These are phyloP conservation scores for Penicillium sp. DNA, from an alignment of 2,329 filamentous ascomycete genomes.

Conservation along the genomic window DNA sequence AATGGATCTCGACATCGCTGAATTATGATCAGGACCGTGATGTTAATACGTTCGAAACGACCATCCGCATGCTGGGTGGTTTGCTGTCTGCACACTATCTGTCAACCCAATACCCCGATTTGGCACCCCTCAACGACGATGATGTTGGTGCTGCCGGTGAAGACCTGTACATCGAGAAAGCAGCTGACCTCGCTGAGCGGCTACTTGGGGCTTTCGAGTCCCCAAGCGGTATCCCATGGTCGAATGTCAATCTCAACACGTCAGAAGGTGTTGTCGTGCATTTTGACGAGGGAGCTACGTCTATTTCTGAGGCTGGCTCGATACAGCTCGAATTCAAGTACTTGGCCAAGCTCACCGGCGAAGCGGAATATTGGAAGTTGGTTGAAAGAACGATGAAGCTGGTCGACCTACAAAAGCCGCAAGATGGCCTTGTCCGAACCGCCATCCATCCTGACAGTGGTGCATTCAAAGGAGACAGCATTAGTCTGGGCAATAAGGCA, in stretches of 20 bases:
- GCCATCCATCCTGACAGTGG: slow-evolving; percentile 80
- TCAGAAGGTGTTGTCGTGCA: slow-evolving; percentile 77
- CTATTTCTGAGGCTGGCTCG: slow-evolving; percentile 88
- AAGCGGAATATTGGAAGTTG: slow-evolving; percentile 87
- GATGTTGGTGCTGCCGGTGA: slow-evolving; percentile 73
- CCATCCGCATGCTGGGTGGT: slow-evolving; percentile 94
- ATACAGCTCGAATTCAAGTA: slow-evolving; percentile 98
- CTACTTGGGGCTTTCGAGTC: slow-evolving; percentile 86
- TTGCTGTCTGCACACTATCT: slow-evolving; percentile 91
- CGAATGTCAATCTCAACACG: slow-evolving; percentile 83
- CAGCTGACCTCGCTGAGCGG: slow-evolving; percentile 85
- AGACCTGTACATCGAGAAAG: slow-evolving; percentile 94
- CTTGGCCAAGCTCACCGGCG: slow-evolving; percentile 88
- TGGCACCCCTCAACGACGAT: slow-evolving; percentile 72
- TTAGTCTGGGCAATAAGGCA: slow-evolving; percentile 87
- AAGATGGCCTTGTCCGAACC: slow-evolving; percentile 87
- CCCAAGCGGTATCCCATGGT: slow-evolving; percentile 79
- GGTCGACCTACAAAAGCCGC: slow-evolving; percentile 74
- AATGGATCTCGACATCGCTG: slow-evolving; percentile 81
- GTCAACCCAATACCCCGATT: slow-evolving; percentile 75
- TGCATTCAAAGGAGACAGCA: slow-evolving; percentile 77
- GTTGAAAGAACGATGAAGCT: slow-evolving; percentile 90
- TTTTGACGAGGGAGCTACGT: slow-evolving; percentile 80
- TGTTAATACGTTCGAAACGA: slow-evolving; percentile 97
- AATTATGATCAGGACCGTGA: slow-evolving; percentile 91